Evolutionary conservation across 2,329 filamentous ascomycete genomes (phyloP), one percentile per base, ranked within the genome.

Genomic region (Penicillium sp.): DNA sequence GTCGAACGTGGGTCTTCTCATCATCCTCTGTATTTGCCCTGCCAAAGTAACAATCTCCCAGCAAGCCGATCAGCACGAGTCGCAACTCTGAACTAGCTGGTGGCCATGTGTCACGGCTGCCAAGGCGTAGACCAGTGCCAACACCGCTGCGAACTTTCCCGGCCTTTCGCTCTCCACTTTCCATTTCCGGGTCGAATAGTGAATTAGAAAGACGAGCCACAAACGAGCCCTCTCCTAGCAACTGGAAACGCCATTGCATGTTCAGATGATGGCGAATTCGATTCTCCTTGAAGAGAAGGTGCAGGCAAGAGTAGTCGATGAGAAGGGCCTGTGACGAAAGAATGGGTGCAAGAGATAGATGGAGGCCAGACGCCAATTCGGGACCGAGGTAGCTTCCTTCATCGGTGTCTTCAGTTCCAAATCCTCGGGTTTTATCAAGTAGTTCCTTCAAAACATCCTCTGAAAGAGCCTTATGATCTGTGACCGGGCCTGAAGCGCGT

Each of bases 41-140:
- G 6, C 72, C 72, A 45, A 75, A 73, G 62, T 91, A 90, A 60
- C 85, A 90, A 60, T 97, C 92, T 2, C 83, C 82, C 7, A 97
- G 77, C 1, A 97, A 82, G 0, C 91, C 91, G 82, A 92, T 95
- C 18, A 99, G 79, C 0, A 90, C 90, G 6, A 97, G 80, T 10
- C 91, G 85, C n/a, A 99, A 77, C 70, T 97, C 94, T 0, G 92
- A 97, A 70, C 90, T 95, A 25, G 91, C 91, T 5, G 94, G 94
- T 27, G 94, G 94, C 94, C 94, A 97, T 32, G 82, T 90, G 52
- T 90, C 86, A 64, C 91, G 84, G 2, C 84, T 85, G n/a, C 89
- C 89, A 0, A 97, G 79, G 39, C 91, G 87, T 39, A 97, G 79
- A 1, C 94, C 93, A 80, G 96, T 93, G 15, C 84, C 77, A 55